A percentile compares a stretch with the other conserved stretches of the same genome.
Evolutionary conservation across 2,329 filamentous ascomycete species (phyloP).

Genomic region (Neocatenulostroma microsporum): DNA sequence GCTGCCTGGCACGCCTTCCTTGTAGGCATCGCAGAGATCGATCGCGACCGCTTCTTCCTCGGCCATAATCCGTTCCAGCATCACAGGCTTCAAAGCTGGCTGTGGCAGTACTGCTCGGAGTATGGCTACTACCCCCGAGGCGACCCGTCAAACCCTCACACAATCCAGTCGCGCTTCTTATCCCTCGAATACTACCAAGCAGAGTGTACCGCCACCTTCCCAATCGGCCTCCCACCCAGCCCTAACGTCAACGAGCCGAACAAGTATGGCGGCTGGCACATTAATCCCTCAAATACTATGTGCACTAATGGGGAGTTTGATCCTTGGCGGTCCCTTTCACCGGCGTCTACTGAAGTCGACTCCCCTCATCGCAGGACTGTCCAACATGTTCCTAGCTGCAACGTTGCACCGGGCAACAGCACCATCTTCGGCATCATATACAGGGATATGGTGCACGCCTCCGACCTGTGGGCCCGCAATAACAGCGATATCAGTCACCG

Average conservation of each 20-base stretch:
- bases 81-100: slow-evolving; percentile 14
- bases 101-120: slow-evolving; percentile 17
- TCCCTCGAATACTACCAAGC: slow-evolving; percentile 9
- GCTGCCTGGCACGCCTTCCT: slow-evolving; percentile 10
- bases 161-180: slow-evolving; percentile 12
- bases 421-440: slow-evolving; percentile 17
- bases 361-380: slow-evolving; percentile 10
- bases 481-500: slow-evolving; percentile 11
- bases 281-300: slow-evolving; percentile 17
- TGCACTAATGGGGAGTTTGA: slow-evolving; percentile 15
- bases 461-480: slow-evolving; percentile 11
- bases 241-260: slow-evolving; percentile 4
- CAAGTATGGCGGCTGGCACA: slow-evolving; percentile 17
- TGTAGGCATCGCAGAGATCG: slow-evolving; percentile 12
- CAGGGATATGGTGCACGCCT: slow-evolving; percentile 14
- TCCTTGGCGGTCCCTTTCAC: slow-evolving; percentile 15
- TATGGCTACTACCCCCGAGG: slow-evolving; percentile 16
- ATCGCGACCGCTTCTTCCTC: slow-evolving; percentile 12
- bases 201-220: slow-evolving; percentile 12
- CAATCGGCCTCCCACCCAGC: slow-evolving; percentile 8
- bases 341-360: slow-evolving; percentile 12
- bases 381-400: slow-evolving; percentile 12
- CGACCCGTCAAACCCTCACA: slow-evolving; percentile 14
- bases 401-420: slow-evolving; percentile 10
- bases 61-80: slow-evolving; percentile 10